These are phyloP conservation scores for Marvania coccoides DNA, from an alignment of 139 green algal genomes.

Conservation along the genomic window DNA sequence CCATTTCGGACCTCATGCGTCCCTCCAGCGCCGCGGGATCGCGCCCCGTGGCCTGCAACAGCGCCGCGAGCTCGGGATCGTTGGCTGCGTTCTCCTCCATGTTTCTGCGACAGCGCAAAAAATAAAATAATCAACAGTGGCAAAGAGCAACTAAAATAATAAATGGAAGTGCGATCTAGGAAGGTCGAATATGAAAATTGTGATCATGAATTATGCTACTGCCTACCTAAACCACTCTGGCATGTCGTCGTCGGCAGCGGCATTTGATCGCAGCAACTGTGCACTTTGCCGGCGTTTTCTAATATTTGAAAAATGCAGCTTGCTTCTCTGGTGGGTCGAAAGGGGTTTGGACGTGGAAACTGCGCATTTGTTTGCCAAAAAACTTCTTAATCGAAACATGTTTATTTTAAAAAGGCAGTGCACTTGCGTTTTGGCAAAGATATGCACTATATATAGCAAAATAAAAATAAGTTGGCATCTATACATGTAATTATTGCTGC, in stretches of 20 bases:
- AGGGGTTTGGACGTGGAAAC: neutral
- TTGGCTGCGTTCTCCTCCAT: constrained; percentile 15
- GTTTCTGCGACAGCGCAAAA: constrained; percentile 7
- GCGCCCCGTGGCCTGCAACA: constrained; percentile 1
- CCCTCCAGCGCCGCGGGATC: constrained; percentile 4
- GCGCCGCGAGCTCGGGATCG: constrained; percentile 8
- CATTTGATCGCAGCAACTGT: neutral
- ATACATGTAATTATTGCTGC: neutral
- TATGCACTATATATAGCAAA: too few species aligned
- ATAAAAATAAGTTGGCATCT: neutral
- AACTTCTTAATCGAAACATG: neutral
- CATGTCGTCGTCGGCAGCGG: neutral
- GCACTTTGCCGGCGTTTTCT: neutral
- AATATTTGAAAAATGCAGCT: neutral
- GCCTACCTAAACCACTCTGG: constrained; percentile 7
- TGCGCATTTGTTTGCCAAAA: neutral
- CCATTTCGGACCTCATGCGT: constrained; percentile 8
- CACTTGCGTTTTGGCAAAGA: neutral
- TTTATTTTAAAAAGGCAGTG: neutral
- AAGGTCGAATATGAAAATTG: neutral
- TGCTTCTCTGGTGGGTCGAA: neutral
- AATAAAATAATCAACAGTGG: neutral
- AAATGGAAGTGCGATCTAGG: neutral
- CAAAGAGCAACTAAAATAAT: neutral
- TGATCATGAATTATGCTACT: neutral